Evolutionary conservation across 495 filamentous ascomycete species (phyloP).

Genomic region (Podospora bellae-mahoneyi): DNA sequence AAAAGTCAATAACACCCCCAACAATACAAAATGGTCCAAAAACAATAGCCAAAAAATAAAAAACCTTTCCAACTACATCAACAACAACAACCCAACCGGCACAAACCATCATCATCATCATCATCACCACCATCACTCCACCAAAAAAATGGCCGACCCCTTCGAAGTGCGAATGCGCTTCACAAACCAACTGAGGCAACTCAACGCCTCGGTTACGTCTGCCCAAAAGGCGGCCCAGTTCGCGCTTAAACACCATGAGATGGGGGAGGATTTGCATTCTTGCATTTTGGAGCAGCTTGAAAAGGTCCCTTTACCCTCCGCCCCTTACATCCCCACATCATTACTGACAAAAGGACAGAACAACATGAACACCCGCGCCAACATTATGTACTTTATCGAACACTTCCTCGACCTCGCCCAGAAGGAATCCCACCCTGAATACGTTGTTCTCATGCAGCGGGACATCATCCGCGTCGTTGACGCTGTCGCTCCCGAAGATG

Average conservation of each 20-base stretch:
- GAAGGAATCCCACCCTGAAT: slow-evolving; percentile 69
- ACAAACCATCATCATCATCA: neutral
- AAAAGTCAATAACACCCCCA: neutral
- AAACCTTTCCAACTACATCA: neutral
- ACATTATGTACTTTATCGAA: slow-evolving; percentile 99
- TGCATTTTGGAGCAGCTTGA: slow-evolving; percentile 97
- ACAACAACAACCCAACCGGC: too few relatives aligned
- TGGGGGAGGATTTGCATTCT: slow-evolving; percentile 94
- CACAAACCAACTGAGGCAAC: slow-evolving; percentile 76
- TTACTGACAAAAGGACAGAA: slow-evolving; percentile 47
- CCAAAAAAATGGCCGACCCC: slow-evolving; percentile 71
- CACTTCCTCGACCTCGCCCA: slow-evolving; percentile 84
- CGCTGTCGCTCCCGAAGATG: slow-evolving; percentile 80
- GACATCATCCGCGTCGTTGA: slow-evolving; percentile 89
- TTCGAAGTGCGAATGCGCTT: slow-evolving; percentile 99
- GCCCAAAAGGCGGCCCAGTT: slow-evolving; percentile 91
- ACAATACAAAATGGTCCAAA: neutral
- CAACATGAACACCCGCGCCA: slow-evolving; percentile 93
- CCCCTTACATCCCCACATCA: neutral
- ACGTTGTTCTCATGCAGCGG: slow-evolving; percentile 87
- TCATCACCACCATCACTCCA: neutral
- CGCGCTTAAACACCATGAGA: slow-evolving; percentile 85
- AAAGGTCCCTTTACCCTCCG: slow-evolving; percentile 47
- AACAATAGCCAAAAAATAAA: neutral
- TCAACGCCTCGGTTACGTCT: slow-evolving; percentile 84